Conservation (phyloP, 495 filamentous ascomycete species). For the Annulohypoxylon bovei region DNA sequence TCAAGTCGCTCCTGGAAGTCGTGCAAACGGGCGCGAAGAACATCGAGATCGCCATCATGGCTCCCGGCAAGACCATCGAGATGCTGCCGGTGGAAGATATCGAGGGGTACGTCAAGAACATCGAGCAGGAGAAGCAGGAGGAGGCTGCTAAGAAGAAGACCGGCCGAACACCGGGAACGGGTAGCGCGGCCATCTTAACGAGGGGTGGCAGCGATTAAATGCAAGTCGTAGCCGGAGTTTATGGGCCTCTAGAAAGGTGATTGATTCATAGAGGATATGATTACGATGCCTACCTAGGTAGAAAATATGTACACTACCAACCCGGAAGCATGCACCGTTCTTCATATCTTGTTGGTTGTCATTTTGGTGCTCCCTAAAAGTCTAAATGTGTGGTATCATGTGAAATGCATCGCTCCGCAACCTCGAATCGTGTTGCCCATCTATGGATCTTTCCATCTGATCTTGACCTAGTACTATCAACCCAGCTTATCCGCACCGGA, state of each 20-base stretch:
- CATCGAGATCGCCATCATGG: conserved; percentile 99
- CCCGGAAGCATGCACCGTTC: conserved; percentile 31
- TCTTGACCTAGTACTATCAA: conserved; percentile 49
- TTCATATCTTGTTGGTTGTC: conserved; percentile 24
- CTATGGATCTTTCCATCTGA: background rate
- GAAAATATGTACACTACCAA: conserved; percentile 30
- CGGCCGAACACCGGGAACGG: conserved; percentile 77
- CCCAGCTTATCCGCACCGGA: conserved; percentile 79
- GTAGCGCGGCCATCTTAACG: conserved; percentile 81
- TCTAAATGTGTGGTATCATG: conserved; percentile 50
- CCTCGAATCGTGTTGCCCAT: conserved; percentile 14
- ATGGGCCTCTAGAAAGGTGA: conserved; percentile 3
- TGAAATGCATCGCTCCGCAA: conserved; percentile 44
- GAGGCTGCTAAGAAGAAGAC: conserved; percentile 97
- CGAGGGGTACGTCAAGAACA: conserved; percentile 95
- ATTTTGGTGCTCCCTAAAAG: conserved; percentile 14
- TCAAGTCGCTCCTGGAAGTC: conserved; percentile 97
- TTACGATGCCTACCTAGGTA: conserved; percentile 3
- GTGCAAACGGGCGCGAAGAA: conserved; percentile 99
- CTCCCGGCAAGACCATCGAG: conserved; percentile 89
- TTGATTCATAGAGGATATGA: conserved; percentile 13
- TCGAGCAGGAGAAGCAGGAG: conserved; percentile 98
- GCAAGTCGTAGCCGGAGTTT: conserved; percentile 6
- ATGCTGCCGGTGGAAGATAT: conserved; percentile 96
- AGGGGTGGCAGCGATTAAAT: conserved; percentile 56